These are phyloP conservation scores for Spergularia bocconei DNA, from an alignment of 148 eudicot species.

Conservation along the genomic window DNA sequence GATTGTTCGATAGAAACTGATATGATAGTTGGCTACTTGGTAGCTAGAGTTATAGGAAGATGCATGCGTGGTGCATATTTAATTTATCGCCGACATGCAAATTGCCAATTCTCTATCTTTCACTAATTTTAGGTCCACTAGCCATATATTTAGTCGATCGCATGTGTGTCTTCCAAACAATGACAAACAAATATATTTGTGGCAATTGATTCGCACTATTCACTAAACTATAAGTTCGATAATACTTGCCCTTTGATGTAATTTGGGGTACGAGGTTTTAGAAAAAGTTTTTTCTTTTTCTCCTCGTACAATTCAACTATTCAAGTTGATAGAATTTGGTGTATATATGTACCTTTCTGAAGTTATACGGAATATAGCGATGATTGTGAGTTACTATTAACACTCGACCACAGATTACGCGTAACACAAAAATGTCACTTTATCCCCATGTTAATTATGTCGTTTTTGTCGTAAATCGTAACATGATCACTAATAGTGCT, in stretches of 20 bases:
- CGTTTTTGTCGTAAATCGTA: not conserved
- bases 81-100: not conserved
- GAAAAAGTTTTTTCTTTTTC: not conserved
- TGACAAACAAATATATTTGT: not conserved
- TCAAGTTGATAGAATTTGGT: not conserved
- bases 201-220: not conserved
- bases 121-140: slow-evolving; percentile 4
- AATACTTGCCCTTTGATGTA: not conserved
- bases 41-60: too few species aligned
- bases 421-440: too few species aligned
- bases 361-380: too few species aligned
- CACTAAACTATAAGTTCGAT: not conserved
- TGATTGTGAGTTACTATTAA: too few species aligned
- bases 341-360: too few species aligned
- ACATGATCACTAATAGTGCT: not conserved
- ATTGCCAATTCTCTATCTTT: not conserved
- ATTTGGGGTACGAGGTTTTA: slow-evolving; percentile 3
- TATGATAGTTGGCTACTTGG: not conserved
- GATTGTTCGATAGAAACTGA: not conserved
- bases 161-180: not conserved
- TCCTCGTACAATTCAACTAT: not conserved
- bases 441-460: too few species aligned
- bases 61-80: slow-evolving; percentile 1
- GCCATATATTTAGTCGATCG: not conserved
- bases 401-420: too few species aligned